Evolutionary conservation across 805 yeast species (phyloP), one percentile per base, ranked within the genome.

Genomic region (Dipodascopsis uninucleata): DNA sequence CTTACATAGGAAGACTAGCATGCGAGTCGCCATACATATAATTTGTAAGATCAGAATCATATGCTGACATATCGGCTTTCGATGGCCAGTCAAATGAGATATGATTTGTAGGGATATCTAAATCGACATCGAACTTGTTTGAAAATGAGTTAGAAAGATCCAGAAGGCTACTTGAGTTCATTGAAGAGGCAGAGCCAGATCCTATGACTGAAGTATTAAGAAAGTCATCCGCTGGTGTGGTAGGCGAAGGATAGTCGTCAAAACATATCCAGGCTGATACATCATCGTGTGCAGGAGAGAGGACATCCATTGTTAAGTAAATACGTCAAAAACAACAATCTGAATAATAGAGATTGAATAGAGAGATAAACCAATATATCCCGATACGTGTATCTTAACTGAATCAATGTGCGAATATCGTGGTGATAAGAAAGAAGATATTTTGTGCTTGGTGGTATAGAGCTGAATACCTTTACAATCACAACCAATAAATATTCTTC

Each of bases 181-280:
- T 18, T 40, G 34, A 21, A 25, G 40, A 10, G 41, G 41, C 22
- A 4, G 31, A 23, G 5, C 43, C 37, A 22, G 50, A 42, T 21
- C 41, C 43, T 26, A 46, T 41, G 47, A 46, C 37, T 20, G 50
- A 46, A 16, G 50, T 43, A 26, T 31, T 37, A 38, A 39, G 26
- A 18, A 44, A 28, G 5, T 45, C 50, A 17, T 37, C 52, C 17
- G 34, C 40, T 7, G 31, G 51, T 4, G 37, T 36, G 9, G 14
- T 16, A 12, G 47, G 45, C 31, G 43, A 20, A n/a, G 36, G 32
- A 22, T 48, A 40, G 36, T 48, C 53, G 44, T 49, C 53, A 39
- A 45, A 41, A 36, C 41, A 37, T n/a, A 49, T 28, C 47, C 47
- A 49, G 9, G 47, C 25, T 24, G 53, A 45, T 36, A 47, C 41